These are phyloP conservation scores for Leishmania martiniquensis DNA, from an alignment of 208 protist genomes.

Conservation along the genomic window DNA sequence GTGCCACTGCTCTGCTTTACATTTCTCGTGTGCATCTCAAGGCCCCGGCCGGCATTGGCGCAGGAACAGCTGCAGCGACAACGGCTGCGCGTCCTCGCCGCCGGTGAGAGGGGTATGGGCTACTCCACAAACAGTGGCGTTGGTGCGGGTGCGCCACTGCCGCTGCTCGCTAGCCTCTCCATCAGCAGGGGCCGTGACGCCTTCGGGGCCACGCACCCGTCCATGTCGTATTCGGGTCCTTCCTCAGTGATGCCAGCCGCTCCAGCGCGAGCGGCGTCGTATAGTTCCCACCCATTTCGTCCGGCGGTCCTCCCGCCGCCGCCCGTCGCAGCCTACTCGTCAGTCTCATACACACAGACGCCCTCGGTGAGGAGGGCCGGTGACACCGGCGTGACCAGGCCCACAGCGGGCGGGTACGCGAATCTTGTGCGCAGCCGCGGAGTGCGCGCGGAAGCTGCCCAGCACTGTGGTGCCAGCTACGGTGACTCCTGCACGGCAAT, in stretches of 20 bases:
- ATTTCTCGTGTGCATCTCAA: conserved; percentile 19
- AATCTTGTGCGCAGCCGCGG: conserved; percentile 6
- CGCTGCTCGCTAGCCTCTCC: neutral
- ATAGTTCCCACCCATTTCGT: neutral
- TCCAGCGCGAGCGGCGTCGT: neutral
- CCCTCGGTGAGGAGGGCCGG: neutral
- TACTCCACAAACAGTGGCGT: neutral
- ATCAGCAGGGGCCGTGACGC: neutral
- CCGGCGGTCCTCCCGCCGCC: conserved; percentile 1
- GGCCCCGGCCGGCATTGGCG: neutral
- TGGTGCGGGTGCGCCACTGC: neutral
- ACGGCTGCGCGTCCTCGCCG: conserved; percentile 1
- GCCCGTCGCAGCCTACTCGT: conserved; percentile 1
- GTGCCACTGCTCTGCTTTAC: conserved; percentile 47
- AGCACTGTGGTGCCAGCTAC: neutral
- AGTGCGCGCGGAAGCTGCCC: neutral
- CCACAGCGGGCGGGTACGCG: conserved; percentile 9
- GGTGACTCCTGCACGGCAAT: neutral
- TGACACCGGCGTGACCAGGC: neutral
- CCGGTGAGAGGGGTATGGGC: neutral
- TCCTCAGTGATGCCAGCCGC: neutral
- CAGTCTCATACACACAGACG: neutral
- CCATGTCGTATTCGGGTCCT: neutral
- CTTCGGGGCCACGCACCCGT: neutral
- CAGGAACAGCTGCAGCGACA: neutral